Percentiles rank a stretch among this genome's conserved stretches.
Evolutionary conservation across 2,329 filamentous ascomycete species (phyloP).

Genomic region (Pyricularia sp.): DNA sequence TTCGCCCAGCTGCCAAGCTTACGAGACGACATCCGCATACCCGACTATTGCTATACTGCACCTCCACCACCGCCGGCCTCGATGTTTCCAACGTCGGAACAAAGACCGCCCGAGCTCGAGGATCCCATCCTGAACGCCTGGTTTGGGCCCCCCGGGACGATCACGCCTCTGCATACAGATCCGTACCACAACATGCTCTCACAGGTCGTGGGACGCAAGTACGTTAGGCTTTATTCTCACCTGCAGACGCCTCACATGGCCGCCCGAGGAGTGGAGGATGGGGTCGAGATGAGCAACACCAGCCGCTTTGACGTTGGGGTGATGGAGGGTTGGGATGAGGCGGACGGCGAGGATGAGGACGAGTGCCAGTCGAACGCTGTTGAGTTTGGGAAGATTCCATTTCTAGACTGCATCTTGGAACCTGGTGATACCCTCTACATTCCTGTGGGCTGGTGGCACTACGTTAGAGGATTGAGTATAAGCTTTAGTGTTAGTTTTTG

Average conservation of each 20-base stretch:
- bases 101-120: conserved; percentile 25
- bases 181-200: conserved; percentile 86
- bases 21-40: conserved; percentile 60
- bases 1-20: conserved; percentile 70
- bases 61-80: conserved; percentile 42
- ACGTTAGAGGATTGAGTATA: conserved; percentile 69
- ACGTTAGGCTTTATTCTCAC: conserved; percentile 77
- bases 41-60: conserved; percentile 70
- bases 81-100: conserved; percentile 16
- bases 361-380: conserved; percentile 16
- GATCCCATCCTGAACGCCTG: conserved; percentile 74
- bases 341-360: conserved; percentile 11
- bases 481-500: conserved; percentile 97
- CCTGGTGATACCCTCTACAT: conserved; percentile 82
- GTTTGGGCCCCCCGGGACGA: conserved; percentile 79
- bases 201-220: conserved; percentile 84
- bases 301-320: conserved; percentile 64
- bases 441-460: conserved; percentile 96
- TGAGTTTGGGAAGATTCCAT: conserved; percentile 46
- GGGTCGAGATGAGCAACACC: conserved; percentile 88
- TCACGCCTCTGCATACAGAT: conserved; percentile 87
- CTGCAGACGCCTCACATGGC: conserved; percentile 37
- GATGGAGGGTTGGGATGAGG: conserved; percentile 45
- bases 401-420: conserved; percentile 63
- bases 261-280: conserved; percentile 48